These are phyloP conservation scores for Xylariaceae sp. DNA, from an alignment of 2,329 filamentous ascomycete species.

Conservation along the genomic window DNA sequence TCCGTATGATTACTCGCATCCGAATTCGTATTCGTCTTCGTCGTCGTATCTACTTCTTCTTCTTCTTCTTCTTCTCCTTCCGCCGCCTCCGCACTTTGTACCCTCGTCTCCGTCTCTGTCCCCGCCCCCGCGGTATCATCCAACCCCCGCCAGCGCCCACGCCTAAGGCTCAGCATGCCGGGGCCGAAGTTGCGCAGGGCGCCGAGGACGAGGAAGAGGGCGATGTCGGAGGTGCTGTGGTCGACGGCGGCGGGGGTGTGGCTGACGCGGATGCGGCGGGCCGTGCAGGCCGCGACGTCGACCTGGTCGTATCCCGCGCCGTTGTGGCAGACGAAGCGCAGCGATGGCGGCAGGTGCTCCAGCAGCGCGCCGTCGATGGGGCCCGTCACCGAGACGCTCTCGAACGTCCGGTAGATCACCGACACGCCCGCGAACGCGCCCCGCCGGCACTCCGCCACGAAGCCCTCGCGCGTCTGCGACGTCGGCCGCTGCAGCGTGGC, in stretches of 20 bases:
- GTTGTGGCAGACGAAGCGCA: conserved; percentile 64
- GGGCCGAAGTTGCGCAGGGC: conserved; percentile 74
- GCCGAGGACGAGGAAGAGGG: conserved; percentile 80
- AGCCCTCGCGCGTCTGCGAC: conserved; percentile 65
- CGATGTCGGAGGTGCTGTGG: conserved; percentile 80
- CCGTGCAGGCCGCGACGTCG: conserved; percentile 71
- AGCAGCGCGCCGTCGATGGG: conserved; percentile 72
- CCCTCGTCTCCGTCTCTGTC: no score
- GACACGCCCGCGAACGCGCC: conserved; percentile 68
- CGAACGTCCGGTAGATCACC: conserved; percentile 72
- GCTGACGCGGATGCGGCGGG: conserved; percentile 68
- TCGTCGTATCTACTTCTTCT: conserved; percentile 22
- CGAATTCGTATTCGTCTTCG: no score
- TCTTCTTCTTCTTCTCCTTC: not conserved
- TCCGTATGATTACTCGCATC: no score
- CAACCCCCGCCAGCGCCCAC: conserved; percentile 67
- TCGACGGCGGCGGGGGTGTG: conserved; percentile 83
- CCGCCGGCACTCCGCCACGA: conserved; percentile 67
- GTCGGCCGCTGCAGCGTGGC: conserved; percentile 67
- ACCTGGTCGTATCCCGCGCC: conserved; percentile 86
- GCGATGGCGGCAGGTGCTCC: conserved; percentile 52
- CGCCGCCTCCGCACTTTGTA: no score
- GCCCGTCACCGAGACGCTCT: conserved; percentile 55
- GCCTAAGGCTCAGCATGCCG: conserved; percentile 66
- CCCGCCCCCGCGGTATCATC: not conserved